phyloP scores from a whole-genome alignment of 176 grass and related monocot genomes.

The Aegilops tauschii region DNA sequence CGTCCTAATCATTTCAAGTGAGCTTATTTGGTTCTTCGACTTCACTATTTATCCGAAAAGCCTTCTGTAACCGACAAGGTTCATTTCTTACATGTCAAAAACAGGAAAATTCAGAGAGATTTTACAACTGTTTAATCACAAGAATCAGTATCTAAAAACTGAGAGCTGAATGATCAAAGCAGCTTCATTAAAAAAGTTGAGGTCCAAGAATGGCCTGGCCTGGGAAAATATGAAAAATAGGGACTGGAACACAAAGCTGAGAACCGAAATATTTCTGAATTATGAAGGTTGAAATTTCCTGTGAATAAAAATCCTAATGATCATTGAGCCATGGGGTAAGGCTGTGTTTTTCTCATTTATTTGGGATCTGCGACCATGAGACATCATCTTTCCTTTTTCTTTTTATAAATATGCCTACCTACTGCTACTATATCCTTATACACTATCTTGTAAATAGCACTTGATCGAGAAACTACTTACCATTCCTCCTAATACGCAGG shows the following conservation, averaged over 20 bases:
- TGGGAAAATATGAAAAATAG: neutral
- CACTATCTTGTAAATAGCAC: neutral
- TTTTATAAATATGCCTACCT: neutral
- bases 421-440: neutral
- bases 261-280: neutral
- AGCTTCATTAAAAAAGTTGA: neutral
- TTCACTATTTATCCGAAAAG: neutral
- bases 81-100: neutral
- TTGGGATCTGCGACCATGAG: neutral
- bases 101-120: neutral
- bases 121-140: neutral
- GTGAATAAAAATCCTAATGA: neutral
- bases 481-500: slow-evolving; percentile 22
- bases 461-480: neutral
- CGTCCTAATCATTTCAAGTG: neutral
- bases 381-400: neutral
- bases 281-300: neutral
- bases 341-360: neutral
- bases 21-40: neutral
- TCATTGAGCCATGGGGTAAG: neutral
- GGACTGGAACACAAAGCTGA: neutral
- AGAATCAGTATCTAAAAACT: slow-evolving; percentile 6
- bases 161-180: neutral
- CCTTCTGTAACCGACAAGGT: neutral
- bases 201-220: neutral